phyloP scores from a whole-genome alignment of 805 yeast genomes.

The Helenozyma baotianmanensis region DNA sequence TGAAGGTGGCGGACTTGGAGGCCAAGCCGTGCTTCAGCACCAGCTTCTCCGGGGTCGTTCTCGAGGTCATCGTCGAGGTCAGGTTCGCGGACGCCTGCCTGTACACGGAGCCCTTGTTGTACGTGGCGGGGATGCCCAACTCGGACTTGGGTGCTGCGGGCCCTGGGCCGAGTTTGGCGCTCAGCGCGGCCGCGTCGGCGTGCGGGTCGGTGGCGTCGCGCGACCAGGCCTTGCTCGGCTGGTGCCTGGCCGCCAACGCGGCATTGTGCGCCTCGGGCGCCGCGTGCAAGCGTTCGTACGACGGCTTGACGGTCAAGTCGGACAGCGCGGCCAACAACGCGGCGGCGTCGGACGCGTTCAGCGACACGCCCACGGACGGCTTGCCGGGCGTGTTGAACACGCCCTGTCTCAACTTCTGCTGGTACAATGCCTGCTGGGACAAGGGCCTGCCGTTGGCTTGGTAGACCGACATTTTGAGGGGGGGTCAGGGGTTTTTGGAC shows the following conservation, averaged over 20 bases:
- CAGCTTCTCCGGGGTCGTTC: constrained; percentile 40
- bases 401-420: constrained; percentile 69
- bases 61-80: constrained; percentile 38
- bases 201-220: constrained; percentile 41
- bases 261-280: constrained; percentile 64
- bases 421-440: constrained; percentile 70
- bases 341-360: constrained; percentile 70
- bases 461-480: constrained; percentile 46
- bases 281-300: constrained; percentile 52
- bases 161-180: constrained; percentile 17
- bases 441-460: constrained; percentile 68
- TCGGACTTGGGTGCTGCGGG: constrained; percentile 26
- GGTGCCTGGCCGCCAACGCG: constrained; percentile 43
- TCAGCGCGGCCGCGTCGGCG: constrained; percentile 48
- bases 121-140: constrained; percentile 27
- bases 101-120: constrained; percentile 27
- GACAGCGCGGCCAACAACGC: constrained; percentile 70
- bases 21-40: constrained; percentile 32
- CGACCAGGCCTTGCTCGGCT: constrained; percentile 46
- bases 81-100: constrained; percentile 36
- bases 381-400: constrained; percentile 48
- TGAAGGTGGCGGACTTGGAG: constrained; percentile 19
- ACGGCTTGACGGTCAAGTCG: constrained; percentile 56
- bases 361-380: constrained; percentile 56
- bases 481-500: too few relatives aligned